Percentiles rank a stretch among this genome's conserved stretches.
These are phyloP conservation scores for Mitragyna speciosa DNA, from an alignment of 257 asterid species.

Conservation along the genomic window DNA sequence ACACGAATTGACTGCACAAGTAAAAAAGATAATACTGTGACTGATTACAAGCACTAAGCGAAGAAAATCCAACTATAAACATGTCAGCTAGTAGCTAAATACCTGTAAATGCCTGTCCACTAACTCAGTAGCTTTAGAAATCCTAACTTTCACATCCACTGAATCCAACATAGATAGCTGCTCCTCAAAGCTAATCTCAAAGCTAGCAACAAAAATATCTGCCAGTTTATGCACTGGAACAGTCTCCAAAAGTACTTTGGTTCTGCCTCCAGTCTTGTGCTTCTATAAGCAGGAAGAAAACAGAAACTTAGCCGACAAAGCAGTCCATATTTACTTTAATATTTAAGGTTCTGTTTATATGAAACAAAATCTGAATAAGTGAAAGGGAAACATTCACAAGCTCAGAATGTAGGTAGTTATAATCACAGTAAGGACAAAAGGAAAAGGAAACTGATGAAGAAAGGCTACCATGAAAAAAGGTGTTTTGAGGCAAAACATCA, in stretches of 20 bases:
- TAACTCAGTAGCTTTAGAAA: slow-evolving; percentile 92
- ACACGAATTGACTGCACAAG: slow-evolving; percentile 87
- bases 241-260: slow-evolving; percentile 93
- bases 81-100: slow-evolving; percentile 26
- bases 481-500: neutral
- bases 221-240: slow-evolving; percentile 98
- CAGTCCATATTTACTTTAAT: neutral
- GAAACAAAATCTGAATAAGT: neutral
- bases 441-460: neutral
- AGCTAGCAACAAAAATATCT: slow-evolving; percentile 98
- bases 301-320: neutral
- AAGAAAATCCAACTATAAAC: slow-evolving; percentile 21
- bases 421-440: neutral
- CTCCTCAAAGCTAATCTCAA: slow-evolving; percentile 96
- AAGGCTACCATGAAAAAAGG: neutral
- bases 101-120: slow-evolving; percentile 98
- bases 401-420: neutral
- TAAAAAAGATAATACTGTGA: slow-evolving; percentile 24
- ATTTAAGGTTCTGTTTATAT: neutral
- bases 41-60: slow-evolving; percentile 17
- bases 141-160: slow-evolving; percentile 93
- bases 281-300: slow-evolving; percentile 46
- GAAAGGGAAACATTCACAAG: neutral
- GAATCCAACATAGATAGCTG: slow-evolving; percentile 94
- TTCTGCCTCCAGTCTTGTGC: slow-evolving; percentile 93